These are phyloP conservation scores for Cercospora sesami DNA, from an alignment of 2,329 filamentous ascomycete genomes.

Conservation along the genomic window DNA sequence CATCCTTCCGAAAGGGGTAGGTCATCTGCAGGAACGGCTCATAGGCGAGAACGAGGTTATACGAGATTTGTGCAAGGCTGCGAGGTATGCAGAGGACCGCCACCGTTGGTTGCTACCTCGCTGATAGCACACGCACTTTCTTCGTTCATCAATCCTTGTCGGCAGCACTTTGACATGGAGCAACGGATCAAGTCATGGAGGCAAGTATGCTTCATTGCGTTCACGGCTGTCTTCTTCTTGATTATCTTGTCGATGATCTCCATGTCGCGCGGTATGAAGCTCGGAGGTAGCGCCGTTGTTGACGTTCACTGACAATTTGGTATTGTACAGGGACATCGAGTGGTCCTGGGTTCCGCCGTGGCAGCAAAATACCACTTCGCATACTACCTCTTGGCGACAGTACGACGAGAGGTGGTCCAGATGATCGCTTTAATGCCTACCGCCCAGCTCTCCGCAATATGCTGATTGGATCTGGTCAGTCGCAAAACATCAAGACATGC, in stretches of 20 bases:
- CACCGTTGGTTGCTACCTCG: not conserved
- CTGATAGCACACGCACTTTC: not conserved
- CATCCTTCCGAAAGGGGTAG: not conserved
- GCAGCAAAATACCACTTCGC: conserved; percentile 10
- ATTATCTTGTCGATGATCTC: conserved; percentile 1
- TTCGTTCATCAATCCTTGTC: not conserved
- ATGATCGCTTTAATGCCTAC: conserved; percentile 16
- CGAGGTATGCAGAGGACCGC: not conserved
- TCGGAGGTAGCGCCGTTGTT: not conserved
- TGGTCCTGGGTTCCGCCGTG: not conserved
- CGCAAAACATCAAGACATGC: not conserved
- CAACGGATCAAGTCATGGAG: not conserved
- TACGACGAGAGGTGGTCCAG: conserved; percentile 13
- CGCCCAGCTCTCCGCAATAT: conserved; percentile 17
- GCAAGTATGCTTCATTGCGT: not conserved
- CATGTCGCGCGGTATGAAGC: not conserved
- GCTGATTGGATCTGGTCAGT: conserved; percentile 16
- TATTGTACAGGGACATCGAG: not conserved
- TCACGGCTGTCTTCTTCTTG: not conserved
- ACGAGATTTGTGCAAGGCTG: not conserved
- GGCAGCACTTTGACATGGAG: not conserved
- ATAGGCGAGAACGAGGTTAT: not conserved
- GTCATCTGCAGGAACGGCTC: not conserved
- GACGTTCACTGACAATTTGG: not conserved
- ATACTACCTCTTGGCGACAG: conserved; percentile 17